Evolutionary conservation across 2,329 filamentous ascomycete genomes (phyloP).

Genomic region (Delphinella strobiligena): DNA sequence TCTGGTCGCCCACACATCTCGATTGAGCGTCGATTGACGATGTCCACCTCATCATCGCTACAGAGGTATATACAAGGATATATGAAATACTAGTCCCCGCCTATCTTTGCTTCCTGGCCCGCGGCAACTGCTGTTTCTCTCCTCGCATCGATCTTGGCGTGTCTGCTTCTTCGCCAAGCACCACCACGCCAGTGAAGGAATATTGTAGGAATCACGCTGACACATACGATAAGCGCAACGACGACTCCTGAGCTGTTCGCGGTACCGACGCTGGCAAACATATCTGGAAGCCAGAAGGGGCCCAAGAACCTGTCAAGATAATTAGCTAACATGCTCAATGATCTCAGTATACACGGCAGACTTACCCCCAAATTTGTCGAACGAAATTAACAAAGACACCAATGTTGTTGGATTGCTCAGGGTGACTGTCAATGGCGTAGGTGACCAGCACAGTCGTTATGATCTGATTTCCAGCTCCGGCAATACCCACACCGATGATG

Average conservation of each 20-base stretch:
- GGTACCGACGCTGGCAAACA: conserved; percentile 24
- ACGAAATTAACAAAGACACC: conserved; percentile 49
- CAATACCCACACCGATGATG: conserved; percentile 38
- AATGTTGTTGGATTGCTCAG: conserved; percentile 39
- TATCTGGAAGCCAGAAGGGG: conserved; percentile 24
- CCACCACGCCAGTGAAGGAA: too few relatives aligned
- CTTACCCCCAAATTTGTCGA: conserved; percentile 36
- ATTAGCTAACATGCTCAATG: not conserved
- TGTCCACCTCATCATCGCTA: too few relatives aligned
- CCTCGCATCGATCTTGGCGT: too few relatives aligned
- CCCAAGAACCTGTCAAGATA: conserved; percentile 30
- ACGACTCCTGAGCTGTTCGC: conserved; percentile 24
- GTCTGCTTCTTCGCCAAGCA: too few relatives aligned
- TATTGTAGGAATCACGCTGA: conserved; percentile 20
- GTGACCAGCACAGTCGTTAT: conserved; percentile 49
- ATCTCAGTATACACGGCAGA: not conserved
- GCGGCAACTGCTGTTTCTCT: too few relatives aligned
- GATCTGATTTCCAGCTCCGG: conserved; percentile 46
- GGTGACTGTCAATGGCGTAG: conserved; percentile 48
- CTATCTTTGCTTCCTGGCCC: too few relatives aligned
- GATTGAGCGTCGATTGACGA: too few relatives aligned
- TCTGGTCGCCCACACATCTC: too few relatives aligned
- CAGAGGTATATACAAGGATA: too few relatives aligned
- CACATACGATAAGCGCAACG: conserved; percentile 24
- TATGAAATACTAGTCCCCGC: too few relatives aligned